Evolutionary conservation across 805 yeast genomes (phyloP), one percentile per base, ranked within the genome.

Genomic region (Yamadazyma philogaea): DNA sequence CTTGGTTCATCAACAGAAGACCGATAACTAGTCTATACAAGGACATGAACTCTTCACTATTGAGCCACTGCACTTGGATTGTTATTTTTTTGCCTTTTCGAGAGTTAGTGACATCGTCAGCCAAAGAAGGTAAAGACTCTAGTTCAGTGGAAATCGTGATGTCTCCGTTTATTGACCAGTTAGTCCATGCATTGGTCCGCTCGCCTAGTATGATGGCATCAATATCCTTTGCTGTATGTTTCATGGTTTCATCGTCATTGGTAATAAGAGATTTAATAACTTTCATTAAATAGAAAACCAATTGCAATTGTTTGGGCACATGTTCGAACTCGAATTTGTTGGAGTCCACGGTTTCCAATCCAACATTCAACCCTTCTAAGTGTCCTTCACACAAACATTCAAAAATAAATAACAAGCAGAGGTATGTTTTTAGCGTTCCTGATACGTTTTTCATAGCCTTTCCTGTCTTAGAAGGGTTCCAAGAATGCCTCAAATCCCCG

Each of bases 41-140:
- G 12, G 39, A 12, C 22, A 40, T 22, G 15, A 34, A 34, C 30
- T 40, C 27, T n/a, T 8, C n/a, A 15, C 7, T 14, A 17, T 28
- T 30, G 14, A 40, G 30, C 43, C 43, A 40, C 4, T 21, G 19
- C n/a, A 34, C 18, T 7, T 30, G 24, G 24, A 39, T 22, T 12
- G 16, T 26, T 6, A 30, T 16, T 4, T 7, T 15, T 15, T 22
- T n/a, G 4, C n/a, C n/a, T 7, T 7, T 14, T 15, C n/a, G 28
- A 14, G 8, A 22, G 10, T 6, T 12, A 32, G 35, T n/a, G n/a
- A n/a, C n/a, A n/a, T n/a, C n/a, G n/a, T n/a, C n/a, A n/a, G n/a
- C n/a, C n/a, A n/a, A n/a, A n/a, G n/a, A n/a, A n/a, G n/a, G n/a
- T n/a, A n/a, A n/a, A n/a, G n/a, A n/a, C n/a, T n/a, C n/a, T n/a